A percentile compares a stretch with the other conserved stretches of the same genome.
Evolutionary conservation across 73 alveolate species (phyloP).

Genomic region (Paramecium sexaurelia): DNA sequence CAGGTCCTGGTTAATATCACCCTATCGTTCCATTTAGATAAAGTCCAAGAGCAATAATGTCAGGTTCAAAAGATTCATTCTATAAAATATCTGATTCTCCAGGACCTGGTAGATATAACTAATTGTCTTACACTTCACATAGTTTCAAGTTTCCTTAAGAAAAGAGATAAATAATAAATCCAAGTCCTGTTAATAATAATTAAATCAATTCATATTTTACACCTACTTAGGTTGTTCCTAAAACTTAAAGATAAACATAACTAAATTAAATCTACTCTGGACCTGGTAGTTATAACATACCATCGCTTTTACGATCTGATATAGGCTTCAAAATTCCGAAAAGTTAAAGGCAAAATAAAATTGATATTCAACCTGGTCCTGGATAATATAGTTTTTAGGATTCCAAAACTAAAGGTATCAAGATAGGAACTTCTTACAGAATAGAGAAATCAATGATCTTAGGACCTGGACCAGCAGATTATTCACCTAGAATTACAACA

Average conservation of each 20-base stretch:
- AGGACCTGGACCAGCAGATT: conserved; percentile 58
- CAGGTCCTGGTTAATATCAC: conserved; percentile 48
- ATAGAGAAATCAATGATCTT: background rate
- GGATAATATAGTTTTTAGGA: background rate
- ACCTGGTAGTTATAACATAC: conserved; percentile 31
- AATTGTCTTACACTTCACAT: background rate
- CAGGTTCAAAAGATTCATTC: conserved; percentile 37
- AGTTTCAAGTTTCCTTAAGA: conserved; percentile 15
- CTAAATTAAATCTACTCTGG: background rate
- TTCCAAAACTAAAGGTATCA: background rate
- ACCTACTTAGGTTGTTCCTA: conserved; percentile 6
- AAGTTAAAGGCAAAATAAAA: background rate
- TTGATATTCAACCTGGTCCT: conserved; percentile 6
- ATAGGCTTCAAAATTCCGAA: conserved; percentile 26
- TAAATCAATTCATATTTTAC: background rate
- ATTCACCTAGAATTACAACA: conserved; percentile 30
- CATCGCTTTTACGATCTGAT: background rate
- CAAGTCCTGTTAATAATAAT: conserved; percentile 29
- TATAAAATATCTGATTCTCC: background rate
- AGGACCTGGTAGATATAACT: conserved; percentile 35
- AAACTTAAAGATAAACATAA: background rate
- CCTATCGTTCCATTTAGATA: background rate
- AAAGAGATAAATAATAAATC: background rate
- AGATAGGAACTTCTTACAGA: background rate
- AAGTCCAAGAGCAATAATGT: conserved; percentile 41